phyloP scores from a whole-genome alignment of 2,329 filamentous ascomycete genomes.

The Fusarium lyarnte region DNA sequence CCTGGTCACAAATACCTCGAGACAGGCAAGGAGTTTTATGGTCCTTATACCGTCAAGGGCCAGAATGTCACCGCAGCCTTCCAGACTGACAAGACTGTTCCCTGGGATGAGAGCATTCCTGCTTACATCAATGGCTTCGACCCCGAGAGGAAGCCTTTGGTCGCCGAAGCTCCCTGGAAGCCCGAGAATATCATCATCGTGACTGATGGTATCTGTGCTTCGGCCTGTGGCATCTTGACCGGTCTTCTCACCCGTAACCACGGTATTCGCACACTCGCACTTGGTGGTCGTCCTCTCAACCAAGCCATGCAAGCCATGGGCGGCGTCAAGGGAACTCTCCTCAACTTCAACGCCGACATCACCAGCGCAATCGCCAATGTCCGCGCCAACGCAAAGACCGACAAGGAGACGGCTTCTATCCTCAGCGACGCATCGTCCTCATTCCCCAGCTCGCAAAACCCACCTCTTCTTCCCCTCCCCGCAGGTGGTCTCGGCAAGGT shows the following conservation, averaged over 20 bases:
- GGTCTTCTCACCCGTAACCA: conserved; percentile 48
- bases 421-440: conserved; percentile 15
- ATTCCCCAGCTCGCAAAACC: conserved; percentile 19
- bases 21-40: conserved; percentile 37
- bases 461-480: conserved; percentile 50
- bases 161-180: conserved; percentile 34
- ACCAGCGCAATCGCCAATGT: conserved; percentile 1
- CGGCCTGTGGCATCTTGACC: conserved; percentile 41
- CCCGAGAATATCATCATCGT: conserved; percentile 40
- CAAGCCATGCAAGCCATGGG: conserved; percentile 70
- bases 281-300: conserved; percentile 68
- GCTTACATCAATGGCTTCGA: conserved; percentile 37
- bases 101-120: conserved; percentile 14
- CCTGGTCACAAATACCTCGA: conserved; percentile 18
- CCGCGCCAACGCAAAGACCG: conserved; percentile 13
- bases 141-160: conserved; percentile 13
- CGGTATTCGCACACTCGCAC: conserved; percentile 51
- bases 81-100: conserved; percentile 19
- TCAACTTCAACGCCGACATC: conserved; percentile 27
- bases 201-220: conserved; percentile 40
- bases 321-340: conserved; percentile 67
- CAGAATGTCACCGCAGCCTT: conserved; percentile 38
- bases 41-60: conserved; percentile 28
- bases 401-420: conserved; percentile 8
- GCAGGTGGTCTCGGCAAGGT: conserved; percentile 25